Conservation (phyloP, 2,329 filamentous ascomycete genomes). For the Fusarium decemcellulare region DNA sequence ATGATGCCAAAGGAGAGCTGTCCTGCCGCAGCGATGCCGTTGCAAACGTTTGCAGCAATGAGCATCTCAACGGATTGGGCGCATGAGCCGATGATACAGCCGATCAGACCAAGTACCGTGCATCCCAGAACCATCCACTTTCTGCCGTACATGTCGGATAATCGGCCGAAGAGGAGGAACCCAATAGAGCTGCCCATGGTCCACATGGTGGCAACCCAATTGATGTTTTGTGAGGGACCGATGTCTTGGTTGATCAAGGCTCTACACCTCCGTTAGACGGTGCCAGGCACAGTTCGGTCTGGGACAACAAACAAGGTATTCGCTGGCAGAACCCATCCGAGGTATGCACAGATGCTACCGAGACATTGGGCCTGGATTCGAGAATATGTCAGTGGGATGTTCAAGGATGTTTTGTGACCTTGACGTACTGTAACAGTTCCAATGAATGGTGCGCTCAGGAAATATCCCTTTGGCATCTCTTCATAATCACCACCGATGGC, state of each 20-base stretch:
- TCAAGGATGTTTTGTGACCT: too few relatives aligned
- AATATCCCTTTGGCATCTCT: slow-evolving; percentile 59
- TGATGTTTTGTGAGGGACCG: slow-evolving; percentile 49
- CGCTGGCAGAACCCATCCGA: slow-evolving; percentile 53
- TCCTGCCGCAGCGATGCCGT: too few relatives aligned
- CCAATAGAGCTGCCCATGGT: slow-evolving; percentile 55
- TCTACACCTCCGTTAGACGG: neutral
- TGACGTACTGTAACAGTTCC: slow-evolving; percentile 30
- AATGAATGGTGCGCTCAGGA: slow-evolving; percentile 55
- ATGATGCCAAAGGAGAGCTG: too few relatives aligned
- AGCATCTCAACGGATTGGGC: too few relatives aligned
- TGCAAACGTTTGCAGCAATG: too few relatives aligned
- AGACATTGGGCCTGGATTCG: slow-evolving; percentile 48
- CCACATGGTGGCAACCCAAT: slow-evolving; percentile 54
- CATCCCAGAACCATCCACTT: slow-evolving; percentile 55
- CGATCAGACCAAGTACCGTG: slow-evolving; percentile 39
- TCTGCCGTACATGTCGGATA: slow-evolving; percentile 60
- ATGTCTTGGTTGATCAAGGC: slow-evolving; percentile 51
- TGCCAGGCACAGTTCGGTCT: neutral
- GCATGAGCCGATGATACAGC: too few relatives aligned
- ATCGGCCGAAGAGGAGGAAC: slow-evolving; percentile 58
- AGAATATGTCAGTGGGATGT: slow-evolving; percentile 48
- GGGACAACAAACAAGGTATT: slow-evolving; percentile 48
- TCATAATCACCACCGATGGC: slow-evolving; percentile 58
- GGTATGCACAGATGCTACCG: slow-evolving; percentile 51